phyloP scores from a whole-genome alignment of 352 stramenopile species.

The Phytophthora syringae region DNA sequence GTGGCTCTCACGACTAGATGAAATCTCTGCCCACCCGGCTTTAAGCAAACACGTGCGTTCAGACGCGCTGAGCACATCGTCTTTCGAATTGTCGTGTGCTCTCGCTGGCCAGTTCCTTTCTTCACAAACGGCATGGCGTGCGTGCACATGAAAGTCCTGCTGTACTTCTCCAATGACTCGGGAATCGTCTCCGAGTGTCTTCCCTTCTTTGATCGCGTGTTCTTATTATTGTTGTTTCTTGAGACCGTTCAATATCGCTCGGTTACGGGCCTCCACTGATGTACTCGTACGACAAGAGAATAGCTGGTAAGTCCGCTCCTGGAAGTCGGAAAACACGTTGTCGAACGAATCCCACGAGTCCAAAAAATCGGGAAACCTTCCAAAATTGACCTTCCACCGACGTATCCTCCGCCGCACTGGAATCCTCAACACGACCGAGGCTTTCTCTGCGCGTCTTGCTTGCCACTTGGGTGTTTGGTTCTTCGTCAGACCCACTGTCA shows the following conservation, averaged over 20 bases:
- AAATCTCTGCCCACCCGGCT: background rate
- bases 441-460: background rate
- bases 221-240: no score
- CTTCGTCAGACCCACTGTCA: background rate
- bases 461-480: background rate
- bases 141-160: no score
- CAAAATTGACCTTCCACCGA: background rate
- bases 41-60: background rate
- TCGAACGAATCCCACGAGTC: background rate
- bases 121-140: no score
- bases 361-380: background rate
- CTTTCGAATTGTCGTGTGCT: no score
- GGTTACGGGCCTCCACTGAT: background rate
- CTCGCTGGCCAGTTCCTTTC: no score
- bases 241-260: no score
- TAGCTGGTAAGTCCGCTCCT: constrained; percentile 7
- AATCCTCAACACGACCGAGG: background rate
- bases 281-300: background rate
- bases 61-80: background rate
- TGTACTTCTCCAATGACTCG: no score
- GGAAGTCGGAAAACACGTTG: background rate
- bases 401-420: background rate
- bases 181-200: no score
- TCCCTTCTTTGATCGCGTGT: no score
- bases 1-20: constrained; percentile 1